These are phyloP conservation scores for Neobulgaria alba DNA, from an alignment of 2,329 filamentous ascomycete genomes.

Conservation along the genomic window DNA sequence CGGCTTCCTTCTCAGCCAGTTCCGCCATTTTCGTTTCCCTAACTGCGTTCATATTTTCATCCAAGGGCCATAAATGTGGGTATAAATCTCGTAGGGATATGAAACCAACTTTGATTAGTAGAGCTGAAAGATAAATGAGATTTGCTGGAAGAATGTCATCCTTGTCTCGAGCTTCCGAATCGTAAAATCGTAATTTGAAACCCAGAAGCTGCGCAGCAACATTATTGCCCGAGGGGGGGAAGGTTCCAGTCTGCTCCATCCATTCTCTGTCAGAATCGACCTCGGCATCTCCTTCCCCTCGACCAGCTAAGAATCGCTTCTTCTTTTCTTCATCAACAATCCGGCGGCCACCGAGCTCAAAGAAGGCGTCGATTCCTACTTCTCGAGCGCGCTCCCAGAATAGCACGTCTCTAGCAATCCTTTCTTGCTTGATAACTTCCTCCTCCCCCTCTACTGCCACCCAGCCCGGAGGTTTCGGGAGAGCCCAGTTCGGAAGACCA, in stretches of 20 bases:
- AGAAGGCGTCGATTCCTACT: slow-evolving; percentile 74
- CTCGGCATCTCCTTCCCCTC: slow-evolving; percentile 31
- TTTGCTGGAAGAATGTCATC: slow-evolving; percentile 81
- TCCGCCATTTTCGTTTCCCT: slow-evolving; percentile 64
- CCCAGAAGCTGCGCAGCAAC: slow-evolving; percentile 91
- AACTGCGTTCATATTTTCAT: slow-evolving; percentile 72
- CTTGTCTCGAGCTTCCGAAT: slow-evolving; percentile 65
- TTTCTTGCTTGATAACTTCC: slow-evolving; percentile 44
- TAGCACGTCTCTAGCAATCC: slow-evolving; percentile 55
- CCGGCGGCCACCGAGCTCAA: slow-evolving; percentile 71
- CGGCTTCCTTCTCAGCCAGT: slow-evolving; percentile 68
- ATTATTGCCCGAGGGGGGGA: slow-evolving; percentile 78
- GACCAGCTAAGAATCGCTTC: slow-evolving; percentile 36
- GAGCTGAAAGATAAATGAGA: slow-evolving; percentile 79
- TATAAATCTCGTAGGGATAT: slow-evolving; percentile 88
- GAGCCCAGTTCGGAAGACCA: slow-evolving; percentile 78
- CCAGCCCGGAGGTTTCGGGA: slow-evolving; percentile 60
- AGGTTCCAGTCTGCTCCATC: slow-evolving; percentile 71
- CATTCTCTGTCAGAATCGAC: slow-evolving; percentile 56
- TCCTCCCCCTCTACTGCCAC: slow-evolving; percentile 61
- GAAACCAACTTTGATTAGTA: slow-evolving; percentile 95
- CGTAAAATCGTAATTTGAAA: slow-evolving; percentile 95
- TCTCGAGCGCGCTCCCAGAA: slow-evolving; percentile 81
- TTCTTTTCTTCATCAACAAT: slow-evolving; percentile 49
- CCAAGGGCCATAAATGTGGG: slow-evolving; percentile 79